Percentiles rank a stretch among this genome's conserved stretches.
phyloP scores from a whole-genome alignment of 306 rosid genomes.

The Acacia confusa region DNA sequence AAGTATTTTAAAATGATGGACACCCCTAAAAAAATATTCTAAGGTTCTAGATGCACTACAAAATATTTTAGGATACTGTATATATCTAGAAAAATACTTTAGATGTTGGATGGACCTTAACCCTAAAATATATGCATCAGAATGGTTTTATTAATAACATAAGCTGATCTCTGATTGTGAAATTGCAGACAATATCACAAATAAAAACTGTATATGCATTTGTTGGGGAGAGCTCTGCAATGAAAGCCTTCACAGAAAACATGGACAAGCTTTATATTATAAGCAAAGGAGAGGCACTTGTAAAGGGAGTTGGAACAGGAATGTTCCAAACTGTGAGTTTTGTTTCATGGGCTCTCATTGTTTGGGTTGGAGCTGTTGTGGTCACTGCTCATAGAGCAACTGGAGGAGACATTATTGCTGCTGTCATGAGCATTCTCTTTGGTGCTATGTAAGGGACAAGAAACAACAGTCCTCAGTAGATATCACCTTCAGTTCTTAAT shows the following conservation, averaged over 20 bases:
- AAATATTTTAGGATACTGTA: no score
- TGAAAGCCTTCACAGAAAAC: conserved; percentile 55
- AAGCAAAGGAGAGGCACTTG: conserved; percentile 78
- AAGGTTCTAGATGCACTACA: no score
- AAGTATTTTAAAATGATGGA: no score
- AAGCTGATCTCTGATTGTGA: conserved; percentile 9
- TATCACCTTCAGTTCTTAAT: no score
- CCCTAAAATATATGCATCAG: not conserved
- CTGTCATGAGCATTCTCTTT: conserved; percentile 90
- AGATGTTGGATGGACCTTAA: no score
- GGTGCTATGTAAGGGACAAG: conserved; percentile 75
- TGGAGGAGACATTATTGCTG: conserved; percentile 72
- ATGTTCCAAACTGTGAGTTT: conserved; percentile 78
- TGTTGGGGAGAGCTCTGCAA: conserved; percentile 69
- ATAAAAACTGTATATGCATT: conserved; percentile 87
- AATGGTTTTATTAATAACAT: not conserved
- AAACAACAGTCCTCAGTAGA: not conserved
- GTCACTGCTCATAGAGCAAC: conserved; percentile 57
- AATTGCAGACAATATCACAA: conserved; percentile 71
- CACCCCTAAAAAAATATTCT: no score
- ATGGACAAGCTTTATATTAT: conserved; percentile 52
- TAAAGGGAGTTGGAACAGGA: conserved; percentile 87
- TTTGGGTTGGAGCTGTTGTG: conserved; percentile 87
- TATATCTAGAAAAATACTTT: no score
- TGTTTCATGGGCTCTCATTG: conserved; percentile 79